Evolutionary conservation across 225 moss, liverwort and hornwort genomes (phyloP), one percentile per base, ranked within the genome.

Genomic region (Ulota crispa): DNA sequence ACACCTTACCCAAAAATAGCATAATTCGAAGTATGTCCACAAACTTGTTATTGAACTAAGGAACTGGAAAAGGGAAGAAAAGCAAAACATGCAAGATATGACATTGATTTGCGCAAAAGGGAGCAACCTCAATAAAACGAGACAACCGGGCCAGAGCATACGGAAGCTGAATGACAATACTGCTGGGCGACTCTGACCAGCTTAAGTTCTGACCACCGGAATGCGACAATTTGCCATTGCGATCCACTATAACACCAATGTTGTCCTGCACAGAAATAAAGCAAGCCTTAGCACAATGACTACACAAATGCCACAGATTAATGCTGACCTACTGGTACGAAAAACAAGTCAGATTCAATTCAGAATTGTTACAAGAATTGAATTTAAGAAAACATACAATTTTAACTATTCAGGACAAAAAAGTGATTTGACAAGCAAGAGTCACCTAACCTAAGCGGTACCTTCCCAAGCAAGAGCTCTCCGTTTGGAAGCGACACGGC

Each of bases 101-200:
- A 64, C 14, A 42, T 63, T 62, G 55, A 81, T 42, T 76, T 82
- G 6, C 18, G 73, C 43, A 78, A 15, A 65, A 76, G 69, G 56
- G 28, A 78, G 70, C 8, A 23, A 94, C 95, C 99, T 99, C 99
- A 43, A 99, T 87, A 71, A 94, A 93, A 77, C 99, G 93, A 65
- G 96, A 89, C 83, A 99, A 84, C 66, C 93, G 91, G 37, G 93
- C 99, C 69, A 99, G 92, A 55, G 93, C 96, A 88, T 99, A 96
- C 36, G 99, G 99, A 77, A 92, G 81, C 82, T 91, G 89, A 56
- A 93, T 90, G 45, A 95, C 94, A 86, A 96, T 88, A 85, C 80
- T 79, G 28, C 87, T 89, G 19, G 99, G 99, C 76, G 94, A 89
- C 75, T 95, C 99, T 72, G 96, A 96, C 99, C 99, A 99, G 83